Percentiles rank a stretch among this genome's conserved stretches.
phyloP scores from a whole-genome alignment of 768 basidiomycete species.

The Suillus discolor region DNA sequence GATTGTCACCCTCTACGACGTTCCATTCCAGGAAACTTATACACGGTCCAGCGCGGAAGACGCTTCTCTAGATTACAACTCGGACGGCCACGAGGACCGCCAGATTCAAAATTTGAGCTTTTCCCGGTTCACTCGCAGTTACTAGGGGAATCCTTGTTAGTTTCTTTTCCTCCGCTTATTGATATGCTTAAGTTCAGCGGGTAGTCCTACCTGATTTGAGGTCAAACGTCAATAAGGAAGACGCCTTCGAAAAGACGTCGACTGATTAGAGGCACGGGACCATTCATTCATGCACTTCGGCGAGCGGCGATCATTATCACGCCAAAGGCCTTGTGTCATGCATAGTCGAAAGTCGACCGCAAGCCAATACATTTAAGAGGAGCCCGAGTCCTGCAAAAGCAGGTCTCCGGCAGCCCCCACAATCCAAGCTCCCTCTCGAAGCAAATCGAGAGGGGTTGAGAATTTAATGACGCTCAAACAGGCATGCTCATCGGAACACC shows the following conservation, averaged over 20 bases:
- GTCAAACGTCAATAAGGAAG: conserved; percentile 41
- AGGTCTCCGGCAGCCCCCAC: conserved; percentile 40
- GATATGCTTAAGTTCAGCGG: conserved; percentile 89
- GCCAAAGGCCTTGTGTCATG: conserved; percentile 27
- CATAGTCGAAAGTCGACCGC: conserved; percentile 1
- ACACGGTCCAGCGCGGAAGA: conserved; percentile 70
- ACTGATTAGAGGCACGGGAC: background rate
- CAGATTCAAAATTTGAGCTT: conserved; percentile 86
- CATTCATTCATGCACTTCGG: background rate
- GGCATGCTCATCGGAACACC: conserved; percentile 72
- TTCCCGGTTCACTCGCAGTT: conserved; percentile 86
- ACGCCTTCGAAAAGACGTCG: background rate
- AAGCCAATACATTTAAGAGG: conserved; percentile 23
- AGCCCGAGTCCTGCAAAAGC: background rate
- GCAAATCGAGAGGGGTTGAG: too few relatives aligned
- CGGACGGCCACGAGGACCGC: conserved; percentile 55
- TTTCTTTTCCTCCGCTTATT: conserved; percentile 92
- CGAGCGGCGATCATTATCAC: conserved; percentile 55
- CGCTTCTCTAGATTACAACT: conserved; percentile 83
- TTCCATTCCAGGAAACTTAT: conserved; percentile 81
- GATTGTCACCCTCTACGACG: conserved; percentile 81
- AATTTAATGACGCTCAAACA: too few relatives aligned
- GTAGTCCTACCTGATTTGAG: conserved; percentile 85
- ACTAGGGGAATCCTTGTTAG: conserved; percentile 89
- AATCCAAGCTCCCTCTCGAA: conserved; percentile 37